A percentile compares a stretch with the other conserved stretches of the same genome.
Conservation (phyloP, 805 yeast genomes). For the Blastobotrys peoriensis region DNA sequence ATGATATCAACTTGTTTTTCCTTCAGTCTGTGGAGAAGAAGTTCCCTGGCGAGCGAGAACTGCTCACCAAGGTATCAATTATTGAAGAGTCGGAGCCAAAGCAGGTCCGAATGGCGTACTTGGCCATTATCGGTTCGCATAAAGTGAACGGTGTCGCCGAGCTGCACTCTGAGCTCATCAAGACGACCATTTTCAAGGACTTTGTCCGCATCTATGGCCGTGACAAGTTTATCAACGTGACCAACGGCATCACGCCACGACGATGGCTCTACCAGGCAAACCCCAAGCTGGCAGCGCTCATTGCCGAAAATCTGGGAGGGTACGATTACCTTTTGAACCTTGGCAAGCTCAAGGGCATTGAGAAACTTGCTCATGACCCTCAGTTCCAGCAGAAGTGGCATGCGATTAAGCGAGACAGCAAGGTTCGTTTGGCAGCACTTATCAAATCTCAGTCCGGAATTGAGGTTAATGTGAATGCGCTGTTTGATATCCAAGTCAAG, state of each 20-base stretch:
- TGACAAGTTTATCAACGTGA: conserved; percentile 83
- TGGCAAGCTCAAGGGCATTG: conserved; percentile 59
- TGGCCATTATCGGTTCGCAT: conserved; percentile 89
- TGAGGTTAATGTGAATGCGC: conserved; percentile 62
- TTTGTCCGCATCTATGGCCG: conserved; percentile 77
- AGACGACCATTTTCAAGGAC: conserved; percentile 83
- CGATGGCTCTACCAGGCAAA: conserved; percentile 95
- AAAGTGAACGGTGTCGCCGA: conserved; percentile 96
- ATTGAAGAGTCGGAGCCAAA: conserved; percentile 79
- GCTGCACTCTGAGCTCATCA: conserved; percentile 84
- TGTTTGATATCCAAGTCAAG: conserved; percentile 90
- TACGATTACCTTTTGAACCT: conserved; percentile 66
- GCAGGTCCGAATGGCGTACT: conserved; percentile 85
- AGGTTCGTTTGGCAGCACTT: conserved; percentile 57
- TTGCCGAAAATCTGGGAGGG: conserved; percentile 61
- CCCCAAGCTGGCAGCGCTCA: conserved; percentile 70
- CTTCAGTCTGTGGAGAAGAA: conserved; percentile 65
- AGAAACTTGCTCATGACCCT: conserved; percentile 58
- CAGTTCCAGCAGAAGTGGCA: conserved; percentile 69
- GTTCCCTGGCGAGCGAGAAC: conserved; percentile 68
- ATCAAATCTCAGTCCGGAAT: conserved; percentile 58
- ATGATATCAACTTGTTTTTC: conserved; percentile 75
- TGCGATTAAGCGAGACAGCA: conserved; percentile 62
- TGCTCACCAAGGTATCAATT: conserved; percentile 67
- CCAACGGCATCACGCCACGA: conserved; percentile 94